A percentile compares a stretch with the other conserved stretches of the same genome.
Conservation (phyloP, 805 yeast genomes). For the Pichia nakasei region DNA sequence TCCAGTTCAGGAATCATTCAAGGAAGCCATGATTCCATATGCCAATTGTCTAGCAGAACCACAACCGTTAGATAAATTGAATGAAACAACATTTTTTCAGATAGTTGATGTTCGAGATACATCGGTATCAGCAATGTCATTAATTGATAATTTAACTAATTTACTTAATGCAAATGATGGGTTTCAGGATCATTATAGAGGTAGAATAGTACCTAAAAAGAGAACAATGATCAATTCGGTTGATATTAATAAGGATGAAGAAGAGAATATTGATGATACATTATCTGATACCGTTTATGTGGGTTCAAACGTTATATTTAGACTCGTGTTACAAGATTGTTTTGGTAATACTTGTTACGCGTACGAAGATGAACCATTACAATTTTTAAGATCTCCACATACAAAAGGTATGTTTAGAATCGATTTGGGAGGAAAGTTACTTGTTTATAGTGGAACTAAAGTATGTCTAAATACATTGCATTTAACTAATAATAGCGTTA, state of each 20-base stretch:
- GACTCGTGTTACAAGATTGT: conserved; percentile 49
- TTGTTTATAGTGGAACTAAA: conserved; percentile 39
- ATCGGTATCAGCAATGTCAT: conserved; percentile 40
- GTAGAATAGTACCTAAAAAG: conserved; percentile 1
- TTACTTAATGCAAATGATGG: conserved; percentile 50
- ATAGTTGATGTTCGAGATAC: conserved; percentile 48
- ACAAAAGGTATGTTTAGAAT: conserved; percentile 25
- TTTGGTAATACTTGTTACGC: conserved; percentile 46
- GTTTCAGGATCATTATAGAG: conserved; percentile 42
- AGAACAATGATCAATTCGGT: conserved; percentile 30
- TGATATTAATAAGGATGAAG: conserved; percentile 38
- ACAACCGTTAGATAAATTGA: conserved; percentile 1
- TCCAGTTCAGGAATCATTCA: background rate
- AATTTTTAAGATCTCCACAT: conserved; percentile 30
- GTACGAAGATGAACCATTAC: conserved; percentile 44
- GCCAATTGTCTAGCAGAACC: conserved; percentile 7
- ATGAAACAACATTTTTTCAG: conserved; percentile 34
- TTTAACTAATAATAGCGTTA: conserved; percentile 15
- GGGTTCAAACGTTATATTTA: conserved; percentile 28
- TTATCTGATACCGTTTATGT: background rate
- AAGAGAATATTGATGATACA: conserved; percentile 4
- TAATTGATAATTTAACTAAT: conserved; percentile 46
- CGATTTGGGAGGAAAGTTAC: conserved; percentile 50
- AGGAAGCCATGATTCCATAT: conserved; percentile 4
- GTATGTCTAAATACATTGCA: conserved; percentile 41